Percentiles rank a stretch among this genome's conserved stretches.
Conservation (phyloP, 2,329 filamentous ascomycete genomes). For the Penicillium olsonii region DNA sequence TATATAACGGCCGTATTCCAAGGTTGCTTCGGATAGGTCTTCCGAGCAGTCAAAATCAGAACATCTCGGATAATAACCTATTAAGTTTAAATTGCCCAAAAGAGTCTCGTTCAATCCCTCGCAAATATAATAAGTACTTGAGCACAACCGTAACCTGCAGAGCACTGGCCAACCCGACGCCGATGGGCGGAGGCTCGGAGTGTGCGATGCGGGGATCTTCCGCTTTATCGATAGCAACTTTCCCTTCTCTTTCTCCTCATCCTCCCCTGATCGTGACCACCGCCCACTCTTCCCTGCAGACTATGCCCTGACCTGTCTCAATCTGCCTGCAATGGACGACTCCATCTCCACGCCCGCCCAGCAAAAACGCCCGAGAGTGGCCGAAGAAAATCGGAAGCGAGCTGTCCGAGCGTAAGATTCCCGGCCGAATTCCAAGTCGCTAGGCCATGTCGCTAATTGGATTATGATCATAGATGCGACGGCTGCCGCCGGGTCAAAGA, state of each 20-base stretch:
- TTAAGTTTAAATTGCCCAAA: no score
- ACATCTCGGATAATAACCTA: no score
- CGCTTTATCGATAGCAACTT: constrained; percentile 8
- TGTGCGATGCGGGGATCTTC: constrained; percentile 4
- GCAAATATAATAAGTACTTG: no score
- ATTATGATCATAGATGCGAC: constrained; percentile 48
- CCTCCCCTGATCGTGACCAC: neutral
- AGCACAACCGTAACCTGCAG: no score
- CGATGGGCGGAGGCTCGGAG: constrained; percentile 4
- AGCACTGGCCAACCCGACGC: neutral
- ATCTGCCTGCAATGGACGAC: constrained; percentile 32
- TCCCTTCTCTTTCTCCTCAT: constrained; percentile 4
- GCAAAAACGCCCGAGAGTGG: constrained; percentile 42
- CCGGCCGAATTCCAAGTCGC: no score
- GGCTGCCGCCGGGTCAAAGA: constrained; percentile 58
- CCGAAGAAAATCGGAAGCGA: constrained; percentile 44
- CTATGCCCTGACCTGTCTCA: constrained; percentile 31
- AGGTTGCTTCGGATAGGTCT: neutral
- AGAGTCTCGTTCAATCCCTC: no score
- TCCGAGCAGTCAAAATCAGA: no score
- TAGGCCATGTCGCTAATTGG: constrained; percentile 13
- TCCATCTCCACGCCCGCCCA: constrained; percentile 28
- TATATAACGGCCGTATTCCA: no score
- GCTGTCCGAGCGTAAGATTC: constrained; percentile 43
- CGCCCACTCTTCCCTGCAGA: constrained; percentile 14